A percentile compares a stretch with the other conserved stretches of the same genome.
Conservation (phyloP, 805 yeast species). For the Zygoascus bituminiphila region DNA sequence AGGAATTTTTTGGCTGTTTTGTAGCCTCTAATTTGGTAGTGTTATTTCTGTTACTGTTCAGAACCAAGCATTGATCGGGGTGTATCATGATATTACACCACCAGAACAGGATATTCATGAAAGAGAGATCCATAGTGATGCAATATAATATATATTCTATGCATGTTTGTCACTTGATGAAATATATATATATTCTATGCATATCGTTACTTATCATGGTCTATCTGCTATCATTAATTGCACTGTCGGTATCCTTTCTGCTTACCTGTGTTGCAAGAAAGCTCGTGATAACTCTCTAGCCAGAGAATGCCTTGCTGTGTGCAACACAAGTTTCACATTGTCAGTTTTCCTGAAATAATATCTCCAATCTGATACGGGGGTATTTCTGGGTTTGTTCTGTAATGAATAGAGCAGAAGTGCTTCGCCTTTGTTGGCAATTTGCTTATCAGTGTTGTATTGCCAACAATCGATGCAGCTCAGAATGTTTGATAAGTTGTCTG, state of each 20-base stretch:
- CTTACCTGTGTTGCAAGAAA: constrained; percentile 1
- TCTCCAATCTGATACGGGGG: constrained; percentile 17
- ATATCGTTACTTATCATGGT: background rate
- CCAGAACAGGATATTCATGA: background rate
- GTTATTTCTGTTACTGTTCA: constrained; percentile 2
- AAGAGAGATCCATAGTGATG: background rate
- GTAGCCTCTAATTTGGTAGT: constrained; percentile 3
- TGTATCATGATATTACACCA: constrained; percentile 1
- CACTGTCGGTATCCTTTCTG: background rate
- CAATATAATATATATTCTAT: background rate
- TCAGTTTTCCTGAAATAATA: constrained; percentile 3
- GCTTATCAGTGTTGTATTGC: constrained; percentile 11
- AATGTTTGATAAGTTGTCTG: constrained; percentile 13
- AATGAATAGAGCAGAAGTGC: constrained; percentile 14
- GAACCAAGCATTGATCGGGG: constrained; percentile 5
- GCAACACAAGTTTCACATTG: constrained; percentile 13
- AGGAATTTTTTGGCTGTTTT: background rate
- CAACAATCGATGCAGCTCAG: constrained; percentile 20
- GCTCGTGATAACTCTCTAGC: constrained; percentile 22
- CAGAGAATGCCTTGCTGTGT: constrained; percentile 12
- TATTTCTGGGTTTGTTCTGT: background rate
- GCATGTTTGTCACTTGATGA: background rate
- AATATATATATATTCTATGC: background rate
- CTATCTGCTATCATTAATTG: background rate
- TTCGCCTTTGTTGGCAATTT: constrained; percentile 9